These are phyloP conservation scores for Cystobasidium tubakii DNA, from an alignment of 768 basidiomycete genomes.

Conservation along the genomic window DNA sequence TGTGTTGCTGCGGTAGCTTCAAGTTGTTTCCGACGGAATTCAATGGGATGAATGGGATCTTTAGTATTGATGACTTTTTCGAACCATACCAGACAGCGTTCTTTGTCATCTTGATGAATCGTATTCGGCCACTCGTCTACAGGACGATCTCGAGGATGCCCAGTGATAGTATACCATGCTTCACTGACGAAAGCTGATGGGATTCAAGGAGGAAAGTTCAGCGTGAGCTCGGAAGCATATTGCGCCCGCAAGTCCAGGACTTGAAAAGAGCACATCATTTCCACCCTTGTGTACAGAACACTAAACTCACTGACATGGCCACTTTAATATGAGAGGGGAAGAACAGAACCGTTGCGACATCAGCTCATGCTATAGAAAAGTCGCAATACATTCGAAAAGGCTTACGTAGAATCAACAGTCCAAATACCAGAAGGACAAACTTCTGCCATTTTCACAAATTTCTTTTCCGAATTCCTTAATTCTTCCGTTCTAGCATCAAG, in stretches of 20 bases:
- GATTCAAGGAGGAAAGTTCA: neutral
- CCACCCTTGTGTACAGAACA: no score
- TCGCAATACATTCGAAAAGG: no score
- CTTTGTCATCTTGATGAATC: conserved; percentile 19
- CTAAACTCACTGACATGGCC: neutral
- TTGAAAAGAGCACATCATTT: no score
- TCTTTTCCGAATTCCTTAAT: conserved; percentile 8
- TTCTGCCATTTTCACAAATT: conserved; percentile 31
- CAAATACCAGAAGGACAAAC: conserved; percentile 28
- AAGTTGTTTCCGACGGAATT: conserved; percentile 20
- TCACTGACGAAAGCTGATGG: conserved; percentile 15
- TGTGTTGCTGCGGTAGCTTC: neutral
- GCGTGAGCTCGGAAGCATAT: neutral
- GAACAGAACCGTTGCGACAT: no score
- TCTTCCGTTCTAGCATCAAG: conserved; percentile 26
- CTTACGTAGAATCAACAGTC: conserved; percentile 6
- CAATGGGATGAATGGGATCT: neutral
- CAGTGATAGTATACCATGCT: conserved; percentile 28
- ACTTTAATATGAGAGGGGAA: neutral
- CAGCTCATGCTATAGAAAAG: no score
- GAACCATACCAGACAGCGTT: neutral
- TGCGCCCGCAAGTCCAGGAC: no score
- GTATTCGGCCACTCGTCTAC: conserved; percentile 1
- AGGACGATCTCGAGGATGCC: conserved; percentile 3
- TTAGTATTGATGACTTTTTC: neutral